Evolutionary conservation across 1,284 basidiomycete species (phyloP).

Genomic region (Ganoderma sinense): DNA sequence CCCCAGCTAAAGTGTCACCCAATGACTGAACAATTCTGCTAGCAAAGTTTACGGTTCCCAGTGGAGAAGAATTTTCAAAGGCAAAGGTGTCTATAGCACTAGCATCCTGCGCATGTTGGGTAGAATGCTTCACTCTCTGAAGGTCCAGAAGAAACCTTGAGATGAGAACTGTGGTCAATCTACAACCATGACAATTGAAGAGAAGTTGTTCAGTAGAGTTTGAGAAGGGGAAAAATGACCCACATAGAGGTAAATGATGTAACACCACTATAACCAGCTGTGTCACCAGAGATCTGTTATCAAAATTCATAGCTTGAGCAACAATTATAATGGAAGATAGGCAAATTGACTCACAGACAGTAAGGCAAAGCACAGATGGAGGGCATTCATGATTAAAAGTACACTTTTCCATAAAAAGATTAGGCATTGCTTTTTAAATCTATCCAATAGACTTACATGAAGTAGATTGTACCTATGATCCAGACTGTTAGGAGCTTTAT

Average conservation of each 20-base stretch:
- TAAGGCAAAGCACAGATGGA: conserved; percentile 5
- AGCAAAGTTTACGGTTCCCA: neutral
- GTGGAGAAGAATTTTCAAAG: neutral
- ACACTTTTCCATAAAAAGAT: neutral
- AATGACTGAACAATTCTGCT: neutral
- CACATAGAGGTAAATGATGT: conserved; percentile 1
- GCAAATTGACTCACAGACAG: neutral
- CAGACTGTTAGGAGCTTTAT: no score
- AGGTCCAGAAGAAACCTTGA: conserved; percentile 7
- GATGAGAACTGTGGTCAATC: neutral
- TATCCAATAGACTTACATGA: neutral
- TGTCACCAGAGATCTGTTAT: neutral
- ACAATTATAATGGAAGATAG: neutral
- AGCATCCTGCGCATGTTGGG: neutral
- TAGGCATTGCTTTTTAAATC: neutral
- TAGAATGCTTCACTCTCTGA: neutral
- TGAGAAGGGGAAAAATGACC: neutral
- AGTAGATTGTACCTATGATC: neutral
- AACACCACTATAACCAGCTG: neutral
- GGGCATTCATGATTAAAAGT: neutral
- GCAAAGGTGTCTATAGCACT: neutral
- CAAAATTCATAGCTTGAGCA: neutral
- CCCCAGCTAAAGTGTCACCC: neutral
- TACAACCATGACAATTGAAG: neutral
- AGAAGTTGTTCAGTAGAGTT: no score